A percentile compares a stretch with the other conserved stretches of the same genome.
Conservation (phyloP, 306 rosid species). For the Cicer bijugum region DNA sequence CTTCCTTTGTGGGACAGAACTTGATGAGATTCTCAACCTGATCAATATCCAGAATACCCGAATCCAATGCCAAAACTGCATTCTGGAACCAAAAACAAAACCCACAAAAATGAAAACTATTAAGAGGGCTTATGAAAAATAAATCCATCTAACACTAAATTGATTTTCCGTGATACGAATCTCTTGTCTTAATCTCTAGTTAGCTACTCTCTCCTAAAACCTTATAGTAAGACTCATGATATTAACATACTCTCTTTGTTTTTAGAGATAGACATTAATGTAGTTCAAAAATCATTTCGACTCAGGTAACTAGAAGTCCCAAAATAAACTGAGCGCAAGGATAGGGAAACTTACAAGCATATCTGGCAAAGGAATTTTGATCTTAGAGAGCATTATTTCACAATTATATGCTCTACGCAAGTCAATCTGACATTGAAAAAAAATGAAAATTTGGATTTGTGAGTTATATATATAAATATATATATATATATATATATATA, state of each 20-base stretch:
- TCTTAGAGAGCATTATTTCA: constrained; percentile 63
- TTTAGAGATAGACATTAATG: neutral
- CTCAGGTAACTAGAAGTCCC: neutral
- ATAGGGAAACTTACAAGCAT: constrained; percentile 57
- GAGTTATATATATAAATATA: neutral
- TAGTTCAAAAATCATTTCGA: too few species aligned
- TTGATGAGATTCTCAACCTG: constrained; percentile 96
- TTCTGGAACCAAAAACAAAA: constrained; percentile 62
- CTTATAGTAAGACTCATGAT: neutral
- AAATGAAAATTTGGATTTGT: constrained; percentile 5
- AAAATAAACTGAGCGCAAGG: constrained; percentile 25
- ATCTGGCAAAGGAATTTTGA: constrained; percentile 63
- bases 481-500: neutral
- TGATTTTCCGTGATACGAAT: neutral
- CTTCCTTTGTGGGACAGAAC: constrained; percentile 96
- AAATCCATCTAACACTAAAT: constrained; percentile 14
- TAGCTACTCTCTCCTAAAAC: neutral
- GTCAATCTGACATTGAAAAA: constrained; percentile 49
- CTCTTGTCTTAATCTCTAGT: neutral
- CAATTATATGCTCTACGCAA: constrained; percentile 64
- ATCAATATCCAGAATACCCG: constrained; percentile 55
- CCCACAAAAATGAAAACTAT: constrained; percentile 18
- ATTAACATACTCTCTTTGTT: neutral
- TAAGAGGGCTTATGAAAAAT: constrained; percentile 3
- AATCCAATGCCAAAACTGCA: constrained; percentile 60